phyloP scores from a whole-genome alignment of 768 basidiomycete genomes.

The Mycena maculata region DNA sequence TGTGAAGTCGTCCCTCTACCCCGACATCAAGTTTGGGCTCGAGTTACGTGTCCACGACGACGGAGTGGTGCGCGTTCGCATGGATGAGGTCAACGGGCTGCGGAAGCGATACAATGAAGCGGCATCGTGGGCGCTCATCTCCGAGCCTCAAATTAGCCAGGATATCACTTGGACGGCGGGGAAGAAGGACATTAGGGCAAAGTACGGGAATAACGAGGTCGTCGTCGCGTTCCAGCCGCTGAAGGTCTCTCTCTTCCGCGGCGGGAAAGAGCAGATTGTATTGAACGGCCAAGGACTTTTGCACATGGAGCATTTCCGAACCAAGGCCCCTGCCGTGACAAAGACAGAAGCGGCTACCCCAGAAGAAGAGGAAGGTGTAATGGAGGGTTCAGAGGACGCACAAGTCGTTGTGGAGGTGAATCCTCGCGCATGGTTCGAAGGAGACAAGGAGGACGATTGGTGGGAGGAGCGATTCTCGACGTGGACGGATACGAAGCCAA shows the following conservation, averaged over 20 bases:
- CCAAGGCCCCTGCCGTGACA: constrained; percentile 60
- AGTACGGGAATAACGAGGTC: constrained; percentile 76
- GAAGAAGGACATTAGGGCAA: constrained; percentile 71
- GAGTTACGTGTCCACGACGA: constrained; percentile 88
- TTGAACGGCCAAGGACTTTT: constrained; percentile 90
- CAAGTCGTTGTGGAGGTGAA: constrained; percentile 67
- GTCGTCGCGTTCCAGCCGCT: constrained; percentile 82
- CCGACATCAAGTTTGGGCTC: constrained; percentile 83
- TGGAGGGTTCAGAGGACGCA: constrained; percentile 50
- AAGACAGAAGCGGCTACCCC: constrained; percentile 55
- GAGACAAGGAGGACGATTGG: constrained; percentile 81
- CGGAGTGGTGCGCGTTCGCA: constrained; percentile 90
- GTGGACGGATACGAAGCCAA: constrained; percentile 95
- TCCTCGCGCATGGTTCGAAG: constrained; percentile 86
- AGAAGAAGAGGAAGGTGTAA: constrained; percentile 54
- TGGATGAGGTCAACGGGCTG: constrained; percentile 88
- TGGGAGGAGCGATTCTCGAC: constrained; percentile 92
- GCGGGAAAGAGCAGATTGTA: constrained; percentile 86
- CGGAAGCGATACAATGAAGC: constrained; percentile 93
- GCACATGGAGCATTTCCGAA: constrained; percentile 98
- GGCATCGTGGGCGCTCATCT: constrained; percentile 86
- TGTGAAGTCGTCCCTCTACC: constrained; percentile 87
- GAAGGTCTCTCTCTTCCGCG: constrained; percentile 74
- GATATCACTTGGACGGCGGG: constrained; percentile 73
- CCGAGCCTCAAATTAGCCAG: constrained; percentile 74